phyloP scores from a whole-genome alignment of 306 rosid genomes.

The Fragaria nilgerrensis region DNA sequence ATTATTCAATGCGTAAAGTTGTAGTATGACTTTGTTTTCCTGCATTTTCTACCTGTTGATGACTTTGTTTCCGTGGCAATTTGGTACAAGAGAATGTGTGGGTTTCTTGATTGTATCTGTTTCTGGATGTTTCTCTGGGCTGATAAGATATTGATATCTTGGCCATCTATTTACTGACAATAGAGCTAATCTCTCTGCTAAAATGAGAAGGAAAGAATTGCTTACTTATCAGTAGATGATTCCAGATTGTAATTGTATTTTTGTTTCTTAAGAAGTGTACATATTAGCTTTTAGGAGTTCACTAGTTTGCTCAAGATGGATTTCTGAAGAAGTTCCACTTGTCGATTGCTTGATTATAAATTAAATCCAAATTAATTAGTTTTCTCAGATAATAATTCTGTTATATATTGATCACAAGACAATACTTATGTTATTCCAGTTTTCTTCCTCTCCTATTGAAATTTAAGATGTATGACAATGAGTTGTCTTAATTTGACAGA shows the following conservation, averaged over 20 bases:
- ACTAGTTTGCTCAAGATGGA: not conserved
- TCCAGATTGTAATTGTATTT: not conserved
- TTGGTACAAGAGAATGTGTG: not conserved
- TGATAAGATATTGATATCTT: not conserved
- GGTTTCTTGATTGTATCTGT: not conserved
- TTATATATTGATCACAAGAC: not conserved
- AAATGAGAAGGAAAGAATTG: not conserved
- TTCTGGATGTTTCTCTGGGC: not conserved
- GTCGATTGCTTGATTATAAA: not conserved
- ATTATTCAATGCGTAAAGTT: not conserved
- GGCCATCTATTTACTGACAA: not conserved
- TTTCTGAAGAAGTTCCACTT: not conserved
- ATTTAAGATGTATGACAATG: conserved; percentile 23
- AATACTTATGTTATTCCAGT: not conserved
- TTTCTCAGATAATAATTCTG: not conserved
- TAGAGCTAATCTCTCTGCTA: no score
- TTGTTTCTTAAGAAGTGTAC: not conserved
- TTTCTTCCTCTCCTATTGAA: not conserved
- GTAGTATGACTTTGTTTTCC: not conserved
- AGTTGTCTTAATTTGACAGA: conserved; percentile 50
- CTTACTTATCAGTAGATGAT: not conserved
- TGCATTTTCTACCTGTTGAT: not conserved
- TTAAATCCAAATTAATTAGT: not conserved
- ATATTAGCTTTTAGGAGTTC: not conserved
- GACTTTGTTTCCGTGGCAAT: not conserved